Base-by-base conservation (phyloP, 108 stramenopile species). In the Parmales sp. region DNA sequence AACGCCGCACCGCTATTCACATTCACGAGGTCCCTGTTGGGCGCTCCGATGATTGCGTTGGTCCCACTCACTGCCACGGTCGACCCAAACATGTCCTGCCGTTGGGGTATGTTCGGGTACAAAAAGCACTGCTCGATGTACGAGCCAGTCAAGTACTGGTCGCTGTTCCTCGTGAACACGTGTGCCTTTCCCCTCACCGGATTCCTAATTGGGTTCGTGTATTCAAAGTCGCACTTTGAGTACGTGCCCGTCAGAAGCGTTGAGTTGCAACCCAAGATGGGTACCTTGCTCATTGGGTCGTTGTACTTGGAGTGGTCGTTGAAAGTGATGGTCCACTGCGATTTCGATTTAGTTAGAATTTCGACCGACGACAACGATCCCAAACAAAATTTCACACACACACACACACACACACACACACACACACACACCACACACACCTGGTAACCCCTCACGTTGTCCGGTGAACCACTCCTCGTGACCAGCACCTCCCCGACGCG, bases 101-200 rank as follows among this genome's bases (percentile, higher is more conserved):
- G 64, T 64, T 87, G 86, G 39, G 82, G 75, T 25, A 60, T 69
- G 45, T 50, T 71, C 20, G 86, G 84, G 20, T 81, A 76, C 38
- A 86, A 64, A 51, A 80, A 85, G 65, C 80, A 73, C 65, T 86
- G 82, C 38, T 86, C 86, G 5, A 51, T 69, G 77, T 81, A 86
- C 8, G 68, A 37, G 28, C 5, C 37, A 3, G n/a, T n/a, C n/a
- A n/a, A n/a, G n/a, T n/a, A n/a, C 43, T 28, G 36, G 25, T 45
- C 41, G 41, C 9, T 60, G 63, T 86, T 70, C 48, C 70, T 70
- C 37, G 73, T 75, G 51, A 86, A 86, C 49, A 86, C 67, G 65
- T 86, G 86, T 13, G 72, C 70, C 48, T 85, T 82, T 60, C 86
- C 76, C 38, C 83, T 43, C 4, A 86, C 65, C 48, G n/a, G 51